Conservation (phyloP, 352 stramenopile species). For the Lagenidium giganteum region DNA sequence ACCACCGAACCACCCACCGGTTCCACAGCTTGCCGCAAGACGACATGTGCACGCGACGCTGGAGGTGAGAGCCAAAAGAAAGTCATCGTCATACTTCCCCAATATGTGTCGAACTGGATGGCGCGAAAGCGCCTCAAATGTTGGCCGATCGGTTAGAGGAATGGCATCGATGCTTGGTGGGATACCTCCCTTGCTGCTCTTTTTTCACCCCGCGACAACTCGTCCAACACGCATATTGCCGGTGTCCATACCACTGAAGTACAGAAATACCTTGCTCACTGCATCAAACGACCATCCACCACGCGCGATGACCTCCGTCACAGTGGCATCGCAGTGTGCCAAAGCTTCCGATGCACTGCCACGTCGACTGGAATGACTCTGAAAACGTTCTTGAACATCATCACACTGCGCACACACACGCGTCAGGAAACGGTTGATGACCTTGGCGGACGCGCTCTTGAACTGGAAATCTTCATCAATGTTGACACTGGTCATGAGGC, state of each 20-base stretch:
- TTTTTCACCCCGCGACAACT: conserved; percentile 1
- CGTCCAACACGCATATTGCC: conserved; percentile 3
- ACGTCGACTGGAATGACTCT: conserved; percentile 1
- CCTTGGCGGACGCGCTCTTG: neutral
- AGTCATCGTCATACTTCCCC: neutral
- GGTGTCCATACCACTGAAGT: conserved; percentile 4
- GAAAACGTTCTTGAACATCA: conserved; percentile 1
- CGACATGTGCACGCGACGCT: neutral
- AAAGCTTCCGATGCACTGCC: conserved; percentile 1
- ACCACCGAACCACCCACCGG: neutral
- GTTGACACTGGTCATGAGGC: neutral
- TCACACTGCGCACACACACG: neutral
- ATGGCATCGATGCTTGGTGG: neutral
- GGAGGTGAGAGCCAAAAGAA: neutral
- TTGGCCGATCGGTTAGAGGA: neutral
- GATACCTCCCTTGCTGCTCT: neutral
- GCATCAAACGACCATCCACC: conserved; percentile 3
- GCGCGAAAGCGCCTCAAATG: no score
- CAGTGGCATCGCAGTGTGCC: neutral
- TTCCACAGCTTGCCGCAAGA: neutral
- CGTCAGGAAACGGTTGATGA: conserved; percentile 1
- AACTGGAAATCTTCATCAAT: conserved; percentile 5
- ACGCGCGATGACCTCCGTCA: conserved; percentile 3
- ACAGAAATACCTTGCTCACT: conserved; percentile 2
- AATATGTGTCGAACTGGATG: neutral